These are phyloP conservation scores for Clarireedia homoeocarpa DNA, from an alignment of 2,329 filamentous ascomycete genomes.

Conservation along the genomic window DNA sequence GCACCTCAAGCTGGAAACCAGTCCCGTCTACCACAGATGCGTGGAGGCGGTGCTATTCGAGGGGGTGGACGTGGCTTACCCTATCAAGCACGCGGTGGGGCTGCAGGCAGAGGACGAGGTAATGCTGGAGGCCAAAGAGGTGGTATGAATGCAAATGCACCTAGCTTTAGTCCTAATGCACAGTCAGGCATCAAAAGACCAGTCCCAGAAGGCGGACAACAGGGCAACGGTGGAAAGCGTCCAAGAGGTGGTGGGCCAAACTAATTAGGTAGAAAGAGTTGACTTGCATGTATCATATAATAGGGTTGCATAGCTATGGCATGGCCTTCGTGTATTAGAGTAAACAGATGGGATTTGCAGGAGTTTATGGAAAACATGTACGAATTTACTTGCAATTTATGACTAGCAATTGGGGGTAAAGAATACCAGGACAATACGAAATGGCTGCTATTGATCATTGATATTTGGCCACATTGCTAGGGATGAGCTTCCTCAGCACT, in stretches of 20 bases:
- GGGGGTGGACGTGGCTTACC: constrained; percentile 10
- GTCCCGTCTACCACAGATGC: constrained; percentile 23
- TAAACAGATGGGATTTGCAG: not conserved
- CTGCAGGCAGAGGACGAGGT: constrained; percentile 25
- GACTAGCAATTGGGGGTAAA: not conserved
- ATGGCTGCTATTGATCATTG: constrained; percentile 17
- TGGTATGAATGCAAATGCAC: constrained; percentile 28
- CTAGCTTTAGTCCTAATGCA: constrained; percentile 23
- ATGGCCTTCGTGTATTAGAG: constrained; percentile 19
- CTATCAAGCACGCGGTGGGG: constrained; percentile 17
- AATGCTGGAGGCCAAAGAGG: constrained; percentile 19
- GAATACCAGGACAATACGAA: constrained; percentile 1
- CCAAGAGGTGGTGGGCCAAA: constrained; percentile 34
- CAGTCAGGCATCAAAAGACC: constrained; percentile 25
- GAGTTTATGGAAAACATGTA: constrained; percentile 10
- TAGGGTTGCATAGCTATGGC: constrained; percentile 19
- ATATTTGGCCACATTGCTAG: constrained; percentile 41
- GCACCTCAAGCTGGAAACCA: constrained; percentile 17
- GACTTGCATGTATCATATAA: constrained; percentile 25
- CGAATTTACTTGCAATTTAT: constrained; percentile 1
- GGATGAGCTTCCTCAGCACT: constrained; percentile 57
- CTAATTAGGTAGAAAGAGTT: constrained; percentile 12
- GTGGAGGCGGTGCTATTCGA: constrained; percentile 19
- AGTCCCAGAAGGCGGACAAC: constrained; percentile 26
- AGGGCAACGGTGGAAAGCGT: constrained; percentile 36